A percentile compares a stretch with the other conserved stretches of the same genome.
phyloP scores from a whole-genome alignment of 225 moss, liverwort and hornwort genomes.

The Bryum argenteum region DNA sequence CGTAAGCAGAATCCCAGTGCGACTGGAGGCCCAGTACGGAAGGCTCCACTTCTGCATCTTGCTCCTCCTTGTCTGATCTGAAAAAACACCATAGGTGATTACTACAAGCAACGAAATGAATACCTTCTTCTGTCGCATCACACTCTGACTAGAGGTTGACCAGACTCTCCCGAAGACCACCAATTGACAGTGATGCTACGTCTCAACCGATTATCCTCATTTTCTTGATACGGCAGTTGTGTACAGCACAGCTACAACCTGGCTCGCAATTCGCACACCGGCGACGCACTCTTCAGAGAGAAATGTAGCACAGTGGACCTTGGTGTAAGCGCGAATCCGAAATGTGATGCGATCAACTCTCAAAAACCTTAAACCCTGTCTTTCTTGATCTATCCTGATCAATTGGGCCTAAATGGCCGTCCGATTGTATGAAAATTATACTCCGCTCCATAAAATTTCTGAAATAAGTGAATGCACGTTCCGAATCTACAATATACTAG shows the following conservation, averaged over 20 bases:
- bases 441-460: too few species aligned
- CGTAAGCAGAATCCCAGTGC: constrained; percentile 93
- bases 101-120: constrained; percentile 7
- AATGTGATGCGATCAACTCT: neutral
- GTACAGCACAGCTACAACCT: neutral
- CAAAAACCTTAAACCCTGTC: neutral
- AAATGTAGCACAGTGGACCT: neutral
- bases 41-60: constrained; percentile 74
- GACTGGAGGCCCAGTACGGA: constrained; percentile 86
- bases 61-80: constrained; percentile 93
- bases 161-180: neutral
- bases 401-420: neutral
- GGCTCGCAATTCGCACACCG: constrained; percentile 1
- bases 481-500: neutral
- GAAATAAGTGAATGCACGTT: too few species aligned
- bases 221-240: neutral
- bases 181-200: neutral
- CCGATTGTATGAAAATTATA: neutral
- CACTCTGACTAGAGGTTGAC: neutral
- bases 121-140: neutral
- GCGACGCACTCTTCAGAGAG: neutral
- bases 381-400: too few species aligned
- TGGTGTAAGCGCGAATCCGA: neutral
- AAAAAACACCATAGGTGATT: constrained; percentile 26
- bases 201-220: neutral